Conservation (phyloP, 192 early-diverging fungal species). For the Coemansia sp. region DNA sequence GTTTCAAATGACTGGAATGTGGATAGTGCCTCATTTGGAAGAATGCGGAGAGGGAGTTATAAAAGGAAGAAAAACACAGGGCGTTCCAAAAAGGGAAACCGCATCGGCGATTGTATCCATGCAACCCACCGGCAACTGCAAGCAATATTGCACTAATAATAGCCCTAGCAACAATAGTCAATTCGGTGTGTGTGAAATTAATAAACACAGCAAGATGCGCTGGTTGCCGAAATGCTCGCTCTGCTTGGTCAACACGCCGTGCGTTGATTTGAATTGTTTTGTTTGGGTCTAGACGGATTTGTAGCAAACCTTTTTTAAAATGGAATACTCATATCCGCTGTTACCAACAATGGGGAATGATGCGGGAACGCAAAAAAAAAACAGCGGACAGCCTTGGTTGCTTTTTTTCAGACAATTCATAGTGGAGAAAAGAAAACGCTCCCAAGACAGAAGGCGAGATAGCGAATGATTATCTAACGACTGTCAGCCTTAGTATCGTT, state of each 20-base stretch:
- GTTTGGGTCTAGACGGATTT: too few relatives aligned
- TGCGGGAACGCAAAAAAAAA: too few relatives aligned
- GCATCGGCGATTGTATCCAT: conserved; percentile 15
- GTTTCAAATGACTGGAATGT: conserved; percentile 1
- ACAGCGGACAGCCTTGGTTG: too few relatives aligned
- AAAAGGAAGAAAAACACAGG: conserved; percentile 6
- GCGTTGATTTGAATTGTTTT: too few relatives aligned
- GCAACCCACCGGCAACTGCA: conserved; percentile 29
- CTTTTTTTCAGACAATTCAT: too few relatives aligned
- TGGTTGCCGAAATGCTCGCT: neutral
- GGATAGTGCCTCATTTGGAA: conserved; percentile 9
- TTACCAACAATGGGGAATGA: too few relatives aligned
- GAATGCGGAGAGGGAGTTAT: conserved; percentile 11
- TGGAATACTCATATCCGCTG: too few relatives aligned
- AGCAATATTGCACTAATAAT: conserved; percentile 35
- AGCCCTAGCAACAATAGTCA: conserved; percentile 27
- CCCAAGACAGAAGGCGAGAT: too few relatives aligned
- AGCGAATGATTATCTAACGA: too few relatives aligned
- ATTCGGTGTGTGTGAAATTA: conserved; percentile 15
- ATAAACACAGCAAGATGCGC: neutral
- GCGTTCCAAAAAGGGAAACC: conserved; percentile 3
- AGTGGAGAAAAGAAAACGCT: too few relatives aligned
- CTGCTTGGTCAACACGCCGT: neutral
- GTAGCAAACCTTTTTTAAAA: too few relatives aligned
- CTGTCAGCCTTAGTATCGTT: too few relatives aligned